phyloP scores from a whole-genome alignment of 2,329 filamentous ascomycete species.

The Fusarium nygamai region DNA sequence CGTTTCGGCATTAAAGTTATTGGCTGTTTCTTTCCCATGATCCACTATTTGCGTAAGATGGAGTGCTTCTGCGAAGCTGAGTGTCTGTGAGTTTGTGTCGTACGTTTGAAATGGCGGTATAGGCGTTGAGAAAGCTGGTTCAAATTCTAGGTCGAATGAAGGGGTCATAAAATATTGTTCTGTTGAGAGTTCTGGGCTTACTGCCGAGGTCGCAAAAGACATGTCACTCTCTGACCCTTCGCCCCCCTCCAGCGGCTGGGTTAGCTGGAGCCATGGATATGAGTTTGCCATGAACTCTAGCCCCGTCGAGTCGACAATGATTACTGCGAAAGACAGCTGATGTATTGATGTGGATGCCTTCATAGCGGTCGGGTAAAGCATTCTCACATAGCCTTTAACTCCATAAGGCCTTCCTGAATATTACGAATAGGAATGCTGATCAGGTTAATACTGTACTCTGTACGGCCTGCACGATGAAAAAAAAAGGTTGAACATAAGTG shows the following conservation, averaged over 20 bases:
- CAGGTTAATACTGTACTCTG: background rate
- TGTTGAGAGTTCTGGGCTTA: fast-evolving
- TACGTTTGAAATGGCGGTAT: fast-evolving
- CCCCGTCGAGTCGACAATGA: no score
- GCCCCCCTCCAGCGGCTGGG: background rate
- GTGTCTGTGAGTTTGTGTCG: fast-evolving
- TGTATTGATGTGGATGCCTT: background rate
- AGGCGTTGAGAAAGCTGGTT: fast-evolving
- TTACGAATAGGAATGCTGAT: fast-evolving
- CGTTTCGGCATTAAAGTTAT: fast-evolving
- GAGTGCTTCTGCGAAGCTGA: background rate
- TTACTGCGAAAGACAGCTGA: fast-evolving
- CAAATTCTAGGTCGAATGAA: fast-evolving
- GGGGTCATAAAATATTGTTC: fast-evolving
- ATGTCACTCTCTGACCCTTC: background rate
- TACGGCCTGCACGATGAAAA: no score
- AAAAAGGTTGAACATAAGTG: background rate
- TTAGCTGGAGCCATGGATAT: background rate
- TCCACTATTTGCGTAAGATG: background rate
- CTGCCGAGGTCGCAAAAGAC: fast-evolving
- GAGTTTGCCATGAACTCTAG: background rate
- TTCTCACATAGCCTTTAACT: background rate
- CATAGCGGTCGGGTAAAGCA: background rate
- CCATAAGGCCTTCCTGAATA: background rate
- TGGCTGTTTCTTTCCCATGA: fast-evolving